Evolutionary conservation across 208 protist species (phyloP).

Genomic region (Leptomonas seymouri): DNA sequence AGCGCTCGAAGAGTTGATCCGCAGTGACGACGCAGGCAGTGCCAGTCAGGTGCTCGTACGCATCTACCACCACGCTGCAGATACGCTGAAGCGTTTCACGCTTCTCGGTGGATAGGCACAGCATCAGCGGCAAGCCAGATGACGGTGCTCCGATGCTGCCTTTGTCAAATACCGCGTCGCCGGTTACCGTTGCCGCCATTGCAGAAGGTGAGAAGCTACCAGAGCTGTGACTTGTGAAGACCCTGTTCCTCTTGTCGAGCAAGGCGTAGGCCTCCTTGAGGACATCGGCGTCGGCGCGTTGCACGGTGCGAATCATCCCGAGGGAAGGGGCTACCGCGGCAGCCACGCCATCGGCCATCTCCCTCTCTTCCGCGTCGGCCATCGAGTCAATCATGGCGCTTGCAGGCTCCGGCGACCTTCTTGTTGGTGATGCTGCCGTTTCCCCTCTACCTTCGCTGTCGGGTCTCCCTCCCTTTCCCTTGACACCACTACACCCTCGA

Average conservation of each 20-base stretch:
- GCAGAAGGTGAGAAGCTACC: not conserved
- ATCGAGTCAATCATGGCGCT: not conserved
- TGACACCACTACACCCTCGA: conserved; percentile 38
- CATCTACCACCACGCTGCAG: conserved; percentile 49
- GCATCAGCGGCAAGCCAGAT: conserved; percentile 11
- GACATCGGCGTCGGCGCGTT: conserved; percentile 39
- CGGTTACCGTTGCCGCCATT: not conserved
- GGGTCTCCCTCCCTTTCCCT: conserved; percentile 4
- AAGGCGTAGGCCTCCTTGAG: conserved; percentile 23
- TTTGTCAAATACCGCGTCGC: not conserved
- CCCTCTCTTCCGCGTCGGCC: not conserved
- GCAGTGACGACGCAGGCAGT: conserved; percentile 48
- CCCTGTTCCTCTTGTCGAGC: conserved; percentile 5
- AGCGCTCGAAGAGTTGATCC: conserved; percentile 54
- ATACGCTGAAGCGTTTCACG: conserved; percentile 34
- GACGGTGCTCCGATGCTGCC: not conserved
- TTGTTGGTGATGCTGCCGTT: too few species aligned
- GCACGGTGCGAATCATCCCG: conserved; percentile 49
- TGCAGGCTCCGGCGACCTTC: not conserved
- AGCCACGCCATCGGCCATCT: not conserved
- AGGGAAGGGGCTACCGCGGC: conserved; percentile 28
- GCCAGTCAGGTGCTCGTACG: conserved; percentile 71
- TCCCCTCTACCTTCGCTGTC: too few species aligned
- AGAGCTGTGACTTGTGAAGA: not conserved
- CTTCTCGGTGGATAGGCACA: conserved; percentile 22